Evolutionary conservation across 352 stramenopile species (phyloP).

Genomic region (Phytophthora brassicae): DNA sequence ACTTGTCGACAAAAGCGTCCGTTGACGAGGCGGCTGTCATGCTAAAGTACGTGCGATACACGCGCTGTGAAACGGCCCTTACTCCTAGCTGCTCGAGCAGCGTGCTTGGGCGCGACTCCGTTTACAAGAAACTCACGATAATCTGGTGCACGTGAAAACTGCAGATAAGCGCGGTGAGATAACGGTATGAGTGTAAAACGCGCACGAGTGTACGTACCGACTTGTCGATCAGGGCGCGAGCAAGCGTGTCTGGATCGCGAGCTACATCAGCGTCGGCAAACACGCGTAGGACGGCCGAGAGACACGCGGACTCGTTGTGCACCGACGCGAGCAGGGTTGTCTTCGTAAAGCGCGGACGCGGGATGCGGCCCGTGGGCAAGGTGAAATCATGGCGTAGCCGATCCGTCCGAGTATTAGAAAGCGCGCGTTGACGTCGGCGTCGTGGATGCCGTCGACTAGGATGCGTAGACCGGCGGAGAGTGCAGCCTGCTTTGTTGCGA

Average conservation of each 20-base stretch:
- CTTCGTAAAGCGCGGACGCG: background rate
- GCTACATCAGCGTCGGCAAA: background rate
- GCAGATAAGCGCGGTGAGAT: background rate
- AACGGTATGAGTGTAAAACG: background rate
- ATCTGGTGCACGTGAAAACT: conserved; percentile 2
- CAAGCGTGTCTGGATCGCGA: background rate
- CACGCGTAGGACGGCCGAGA: background rate
- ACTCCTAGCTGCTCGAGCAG: background rate
- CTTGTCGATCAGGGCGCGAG: too few relatives aligned
- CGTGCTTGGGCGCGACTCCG: background rate
- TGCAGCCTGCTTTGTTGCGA: background rate
- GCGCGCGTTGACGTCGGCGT: conserved; percentile 1
- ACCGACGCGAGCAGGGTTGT: too few relatives aligned
- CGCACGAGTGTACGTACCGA: background rate
- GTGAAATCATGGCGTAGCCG: background rate
- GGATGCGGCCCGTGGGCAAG: background rate
- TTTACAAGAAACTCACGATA: conserved; percentile 4
- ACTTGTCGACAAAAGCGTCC: background rate
- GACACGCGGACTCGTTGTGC: background rate
- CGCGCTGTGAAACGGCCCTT: background rate
- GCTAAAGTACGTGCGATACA: background rate
- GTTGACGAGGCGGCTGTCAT: background rate
- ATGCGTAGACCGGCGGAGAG: background rate
- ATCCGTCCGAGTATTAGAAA: background rate
- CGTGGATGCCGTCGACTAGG: background rate